Base-by-base conservation (phyloP, 75 land plant species). In the Cupressus sempervirens region DNA sequence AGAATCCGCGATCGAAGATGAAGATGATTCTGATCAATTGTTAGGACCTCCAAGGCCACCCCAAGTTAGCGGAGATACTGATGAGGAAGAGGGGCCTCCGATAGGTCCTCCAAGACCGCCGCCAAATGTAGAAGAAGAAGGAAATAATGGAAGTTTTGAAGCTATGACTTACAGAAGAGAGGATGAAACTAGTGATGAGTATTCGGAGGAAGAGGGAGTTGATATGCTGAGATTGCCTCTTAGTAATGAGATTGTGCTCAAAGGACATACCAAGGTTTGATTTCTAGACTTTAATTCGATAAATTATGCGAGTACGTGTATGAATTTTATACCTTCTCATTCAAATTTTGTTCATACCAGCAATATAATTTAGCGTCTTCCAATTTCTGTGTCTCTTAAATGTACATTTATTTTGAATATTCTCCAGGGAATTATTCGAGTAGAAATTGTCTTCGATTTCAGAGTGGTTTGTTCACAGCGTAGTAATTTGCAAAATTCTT, bases 231-330 rank as follows among this genome's bases (percentile, higher is more conserved):
- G 90, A 53, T 93, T 98, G 80, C 99, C 99, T 72, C 30, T 91
- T 50, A 98, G 95, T 65, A 98, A 98, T 70, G 99, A 98, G 91
- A 94, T 98, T 86, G 88, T 95, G 12, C 90, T 98, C 73, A 95
- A 91, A 85, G 99, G 99, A 41, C 99, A 98, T 80, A 86, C 96
- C 29, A 98, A 96, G 99, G 99, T 97, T 86, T 30, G 82, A 26
- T 29, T 26, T 76, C 26, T 20, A 10, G 45, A 4, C 23, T 46
- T 79, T 62, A 29, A 23, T 62, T 23, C 29, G n/a, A 23, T 62
- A 62, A 62, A 6, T 62, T 62, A 23, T 62, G n/a, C 26, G 53
- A 50, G 13, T 50, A 50, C 12, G 53, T 50, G 53, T 50, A 50
- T 50, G 53, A 50, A 50, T 50, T 50, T 50, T 13, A 50, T 50